Base-by-base conservation (phyloP, 1,284 basidiomycete genomes). In the Coniferiporia sulphurascens region DNA sequence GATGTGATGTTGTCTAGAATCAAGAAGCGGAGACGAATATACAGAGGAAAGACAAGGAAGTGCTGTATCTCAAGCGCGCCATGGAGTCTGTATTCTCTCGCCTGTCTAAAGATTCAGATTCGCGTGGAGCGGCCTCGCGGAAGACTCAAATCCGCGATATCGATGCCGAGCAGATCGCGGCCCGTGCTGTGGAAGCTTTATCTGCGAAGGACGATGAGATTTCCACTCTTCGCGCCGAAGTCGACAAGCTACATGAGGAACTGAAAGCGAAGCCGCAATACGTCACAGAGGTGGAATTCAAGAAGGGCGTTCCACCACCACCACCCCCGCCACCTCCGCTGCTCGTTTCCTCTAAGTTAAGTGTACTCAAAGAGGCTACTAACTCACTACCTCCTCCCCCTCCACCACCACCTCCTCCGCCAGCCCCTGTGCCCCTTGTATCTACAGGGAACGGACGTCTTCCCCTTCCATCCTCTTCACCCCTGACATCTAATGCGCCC, bases 31-130 rank as follows among this genome's bases (percentile, higher is more conserved):
- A 88, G 54, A 70, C 69, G 4, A 66, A 71, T 1, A 52, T 85
- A 1, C 72, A 73, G 10, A 73, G 79, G 57, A 88, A 85, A 67
- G 83, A 87, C 62, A 91, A 91, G 67, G 89, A 93, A 62, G 79
- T 89, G 54, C 68, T 82, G 1, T 91, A 87, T 66, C 78, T 94
- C 51, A 93, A 93, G 67, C 85, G 88, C 13, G 89, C 91, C 12
- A 76, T 96, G 45, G 90, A 93, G 70, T 88, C 89, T 6, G 88
- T 95, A 6, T 91, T 91, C 70, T 87, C 86, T 17, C 81, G 89
- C 15, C 88, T 94, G 69, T 71, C 77, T 45, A n/a, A n/a, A n/a
- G n/a, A n/a, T n/a, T n/a, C n/a, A n/a, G n/a, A n/a, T n/a, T n/a
- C n/a, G n/a, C n/a, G n/a, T n/a, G n/a, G n/a, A n/a, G n/a, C n/a